phyloP scores from a whole-genome alignment of 306 rosid genomes.

The Inga laurina region DNA sequence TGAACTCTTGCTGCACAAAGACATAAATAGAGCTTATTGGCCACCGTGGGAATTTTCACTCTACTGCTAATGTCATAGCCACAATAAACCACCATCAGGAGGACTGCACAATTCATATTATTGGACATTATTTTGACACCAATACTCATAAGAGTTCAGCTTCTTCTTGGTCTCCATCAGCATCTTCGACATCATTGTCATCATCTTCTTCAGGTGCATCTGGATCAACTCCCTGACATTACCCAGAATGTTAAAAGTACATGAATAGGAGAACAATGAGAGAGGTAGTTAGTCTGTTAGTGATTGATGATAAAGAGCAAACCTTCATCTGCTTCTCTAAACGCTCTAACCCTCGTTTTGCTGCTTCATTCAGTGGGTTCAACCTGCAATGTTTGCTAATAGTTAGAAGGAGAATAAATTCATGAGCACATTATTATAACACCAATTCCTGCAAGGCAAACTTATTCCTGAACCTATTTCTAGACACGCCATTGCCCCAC shows the following conservation, averaged over 20 bases:
- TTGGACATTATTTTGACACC: constrained; percentile 3
- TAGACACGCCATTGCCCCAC: neutral
- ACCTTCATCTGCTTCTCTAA: constrained; percentile 99
- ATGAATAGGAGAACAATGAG: constrained; percentile 15
- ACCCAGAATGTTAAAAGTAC: constrained; percentile 24
- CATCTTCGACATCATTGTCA: constrained; percentile 94
- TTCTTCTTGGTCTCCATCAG: constrained; percentile 95
- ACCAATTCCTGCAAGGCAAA: neutral
- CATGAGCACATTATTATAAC: neutral
- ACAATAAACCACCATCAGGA: constrained; percentile 30
- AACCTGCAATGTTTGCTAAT: constrained; percentile 60
- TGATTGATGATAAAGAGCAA: constrained; percentile 25
- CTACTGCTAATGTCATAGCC: constrained; percentile 32
- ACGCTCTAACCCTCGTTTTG: constrained; percentile 91
- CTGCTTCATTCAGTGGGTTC: constrained; percentile 94
- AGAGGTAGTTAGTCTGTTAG: constrained; percentile 3
- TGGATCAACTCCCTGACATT: constrained; percentile 84
- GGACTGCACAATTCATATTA: constrained; percentile 11
- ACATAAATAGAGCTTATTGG: neutral
- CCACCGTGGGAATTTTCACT: constrained; percentile 23
- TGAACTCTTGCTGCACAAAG: constrained; percentile 28
- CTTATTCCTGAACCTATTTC: neutral
- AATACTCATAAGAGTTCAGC: constrained; percentile 68
- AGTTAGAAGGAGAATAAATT: constrained; percentile 22
- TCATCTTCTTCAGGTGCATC: constrained; percentile 99